Percentiles rank a stretch among this genome's conserved stretches.
Conservation (phyloP, 2,329 filamentous ascomycete genomes). For the Mycosphaerelloides madeirae region DNA sequence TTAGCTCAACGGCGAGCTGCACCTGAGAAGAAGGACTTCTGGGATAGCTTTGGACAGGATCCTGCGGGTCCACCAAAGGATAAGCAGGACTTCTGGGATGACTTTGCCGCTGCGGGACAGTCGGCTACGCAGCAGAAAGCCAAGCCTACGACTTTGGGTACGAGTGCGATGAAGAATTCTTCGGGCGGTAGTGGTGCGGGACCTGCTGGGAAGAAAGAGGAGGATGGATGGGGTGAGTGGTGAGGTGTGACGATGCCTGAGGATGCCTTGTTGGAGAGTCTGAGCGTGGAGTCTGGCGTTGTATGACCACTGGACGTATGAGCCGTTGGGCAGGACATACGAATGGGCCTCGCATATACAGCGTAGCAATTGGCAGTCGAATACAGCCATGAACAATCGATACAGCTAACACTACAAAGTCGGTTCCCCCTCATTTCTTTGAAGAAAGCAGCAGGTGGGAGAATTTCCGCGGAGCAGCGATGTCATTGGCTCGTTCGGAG, state of each 20-base stretch:
- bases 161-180: constrained; percentile 58
- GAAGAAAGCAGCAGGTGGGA: too few relatives aligned
- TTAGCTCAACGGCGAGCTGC: constrained; percentile 32
- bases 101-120: constrained; percentile 38
- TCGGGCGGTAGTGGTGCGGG: constrained; percentile 20
- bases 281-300: constrained; percentile 19
- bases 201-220: constrained; percentile 44
- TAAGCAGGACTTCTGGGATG: constrained; percentile 53
- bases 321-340: not conserved
- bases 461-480: too few relatives aligned
- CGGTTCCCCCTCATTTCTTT: too few relatives aligned
- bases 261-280: constrained; percentile 1
- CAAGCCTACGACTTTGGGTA: constrained; percentile 53
- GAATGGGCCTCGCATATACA: too few relatives aligned
- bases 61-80: constrained; percentile 47
- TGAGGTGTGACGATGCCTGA: too few relatives aligned
- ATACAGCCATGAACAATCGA: too few relatives aligned
- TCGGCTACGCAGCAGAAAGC: constrained; percentile 26
- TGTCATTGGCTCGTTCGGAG: too few relatives aligned
- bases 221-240: constrained; percentile 56
- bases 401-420: too few relatives aligned
- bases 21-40: constrained; percentile 74
- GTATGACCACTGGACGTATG: not conserved
- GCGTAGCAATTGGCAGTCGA: too few relatives aligned
- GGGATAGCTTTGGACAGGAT: constrained; percentile 79